Conservation (phyloP, 1,284 basidiomycete species). For the Tylopilus sp. region DNA sequence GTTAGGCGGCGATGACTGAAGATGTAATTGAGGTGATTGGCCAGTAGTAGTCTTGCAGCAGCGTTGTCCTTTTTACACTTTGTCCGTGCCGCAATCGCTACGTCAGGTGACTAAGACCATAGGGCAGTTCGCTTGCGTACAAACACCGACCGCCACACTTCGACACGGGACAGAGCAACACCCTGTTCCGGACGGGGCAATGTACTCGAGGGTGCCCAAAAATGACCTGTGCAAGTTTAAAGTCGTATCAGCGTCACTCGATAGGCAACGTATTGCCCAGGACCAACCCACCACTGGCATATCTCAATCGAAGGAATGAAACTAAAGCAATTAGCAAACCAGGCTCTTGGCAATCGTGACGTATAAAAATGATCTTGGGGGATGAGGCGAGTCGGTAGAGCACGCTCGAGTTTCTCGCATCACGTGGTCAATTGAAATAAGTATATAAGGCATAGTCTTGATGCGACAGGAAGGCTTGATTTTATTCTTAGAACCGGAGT, state of each 20-base stretch:
- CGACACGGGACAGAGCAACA: not conserved
- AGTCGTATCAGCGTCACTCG: not conserved
- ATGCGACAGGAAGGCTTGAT: not conserved
- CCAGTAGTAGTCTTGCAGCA: not conserved
- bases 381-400: not conserved
- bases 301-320: not conserved
- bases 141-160: not conserved
- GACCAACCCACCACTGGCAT: not conserved
- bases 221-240: not conserved
- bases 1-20: not conserved
- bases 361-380: not conserved
- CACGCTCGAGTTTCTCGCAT: not conserved
- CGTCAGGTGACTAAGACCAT: not conserved
- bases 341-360: not conserved
- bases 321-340: not conserved
- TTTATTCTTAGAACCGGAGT: not conserved
- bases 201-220: not conserved
- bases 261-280: no score
- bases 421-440: not conserved
- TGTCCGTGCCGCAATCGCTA: not conserved
- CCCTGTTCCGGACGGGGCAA: not conserved
- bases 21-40: constrained; percentile 12
- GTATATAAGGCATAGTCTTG: not conserved
- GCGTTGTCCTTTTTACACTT: constrained; percentile 14
- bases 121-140: not conserved